Evolutionary conservation across 495 filamentous ascomycete species (phyloP).

Genomic region (Neurospora sp.): DNA sequence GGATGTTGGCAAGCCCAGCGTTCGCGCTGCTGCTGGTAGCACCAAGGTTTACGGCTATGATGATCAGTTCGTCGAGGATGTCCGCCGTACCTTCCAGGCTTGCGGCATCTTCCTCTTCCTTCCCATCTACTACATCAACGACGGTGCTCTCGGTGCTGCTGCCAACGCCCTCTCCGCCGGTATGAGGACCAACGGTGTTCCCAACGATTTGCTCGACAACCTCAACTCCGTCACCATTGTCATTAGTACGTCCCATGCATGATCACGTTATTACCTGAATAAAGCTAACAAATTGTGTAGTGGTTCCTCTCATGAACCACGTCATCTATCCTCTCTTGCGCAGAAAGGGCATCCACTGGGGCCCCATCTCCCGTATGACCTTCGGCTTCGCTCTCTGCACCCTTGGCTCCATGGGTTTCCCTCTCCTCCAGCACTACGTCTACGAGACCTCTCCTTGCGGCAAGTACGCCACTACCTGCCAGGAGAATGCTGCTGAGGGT

Average conservation of each 20-base stretch:
- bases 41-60: constrained; percentile 29
- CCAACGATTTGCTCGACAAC: constrained; percentile 66
- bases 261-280: neutral
- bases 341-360: constrained; percentile 50
- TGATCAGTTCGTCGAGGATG: constrained; percentile 43
- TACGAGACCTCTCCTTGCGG: constrained; percentile 47
- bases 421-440: constrained; percentile 63
- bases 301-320: constrained; percentile 60
- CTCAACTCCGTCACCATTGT: constrained; percentile 65
- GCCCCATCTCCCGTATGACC: constrained; percentile 62
- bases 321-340: constrained; percentile 59
- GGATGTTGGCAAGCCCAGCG: constrained; percentile 48
- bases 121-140: constrained; percentile 53
- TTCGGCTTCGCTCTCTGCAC: constrained; percentile 59
- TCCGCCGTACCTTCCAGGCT: constrained; percentile 40
- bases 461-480: constrained; percentile 31
- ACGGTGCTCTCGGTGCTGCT: constrained; percentile 33
- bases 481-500: constrained; percentile 21
- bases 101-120: constrained; percentile 46
- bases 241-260: constrained; percentile 25
- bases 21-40: constrained; percentile 38
- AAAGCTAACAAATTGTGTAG: constrained; percentile 17
- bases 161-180: constrained; percentile 46
- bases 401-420: constrained; percentile 49
- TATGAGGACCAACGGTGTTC: constrained; percentile 52